phyloP scores from a whole-genome alignment of 225 moss, liverwort and hornwort species.

The Neckera pumila region DNA sequence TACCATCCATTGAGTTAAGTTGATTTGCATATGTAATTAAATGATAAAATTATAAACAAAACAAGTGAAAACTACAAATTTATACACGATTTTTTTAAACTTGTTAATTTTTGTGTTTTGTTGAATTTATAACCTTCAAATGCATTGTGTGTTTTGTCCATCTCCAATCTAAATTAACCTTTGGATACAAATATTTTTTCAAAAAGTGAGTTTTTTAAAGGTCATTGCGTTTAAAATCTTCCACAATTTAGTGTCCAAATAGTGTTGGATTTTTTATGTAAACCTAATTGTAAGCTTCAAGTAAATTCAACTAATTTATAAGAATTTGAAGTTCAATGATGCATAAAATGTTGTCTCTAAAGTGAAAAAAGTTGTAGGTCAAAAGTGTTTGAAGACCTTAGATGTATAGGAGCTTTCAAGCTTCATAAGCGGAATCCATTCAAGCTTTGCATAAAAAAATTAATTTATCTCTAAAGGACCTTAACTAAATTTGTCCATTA shows the following conservation, averaged over 20 bases:
- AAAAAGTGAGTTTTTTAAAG: neutral
- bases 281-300: neutral
- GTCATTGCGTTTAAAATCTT: neutral
- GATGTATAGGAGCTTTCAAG: neutral
- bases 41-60: neutral
- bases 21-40: neutral
- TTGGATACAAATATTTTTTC: rapidly evolving
- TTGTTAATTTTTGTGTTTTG: neutral
- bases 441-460: neutral
- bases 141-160: neutral
- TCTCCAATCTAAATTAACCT: neutral
- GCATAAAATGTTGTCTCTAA: neutral
- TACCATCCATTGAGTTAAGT: neutral
- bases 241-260: neutral
- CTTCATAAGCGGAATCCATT: neutral
- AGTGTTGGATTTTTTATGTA: neutral
- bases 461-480: neutral
- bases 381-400: neutral
- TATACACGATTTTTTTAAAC: neutral
- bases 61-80: neutral
- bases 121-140: neutral
- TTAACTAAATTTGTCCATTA: neutral
- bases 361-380: neutral
- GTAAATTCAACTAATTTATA: neutral
- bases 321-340: neutral